phyloP scores from a whole-genome alignment of 495 filamentous ascomycete species.

The Hypoxylon lenormandii region DNA sequence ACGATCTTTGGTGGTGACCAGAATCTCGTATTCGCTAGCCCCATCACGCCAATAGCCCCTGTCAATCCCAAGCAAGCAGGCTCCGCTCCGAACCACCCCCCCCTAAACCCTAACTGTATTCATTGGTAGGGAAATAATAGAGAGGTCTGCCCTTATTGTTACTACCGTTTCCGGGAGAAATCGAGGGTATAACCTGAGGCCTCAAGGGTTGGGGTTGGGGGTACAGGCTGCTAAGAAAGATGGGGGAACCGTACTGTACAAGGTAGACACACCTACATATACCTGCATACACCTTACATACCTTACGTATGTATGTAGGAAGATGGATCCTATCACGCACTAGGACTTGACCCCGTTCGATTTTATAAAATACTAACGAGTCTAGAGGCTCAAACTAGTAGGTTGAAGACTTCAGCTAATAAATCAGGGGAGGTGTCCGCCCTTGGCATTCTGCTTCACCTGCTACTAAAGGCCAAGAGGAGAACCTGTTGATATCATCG shows the following conservation, averaged over 20 bases:
- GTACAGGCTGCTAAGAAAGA: conserved; percentile 11
- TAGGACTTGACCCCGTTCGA: background rate
- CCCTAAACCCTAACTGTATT: conserved; percentile 31
- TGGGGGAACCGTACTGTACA: conserved; percentile 4
- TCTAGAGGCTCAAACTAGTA: conserved; percentile 2
- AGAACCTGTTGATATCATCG: conserved; percentile 8
- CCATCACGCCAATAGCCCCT: conserved; percentile 48
- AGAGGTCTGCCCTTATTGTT: conserved; percentile 4
- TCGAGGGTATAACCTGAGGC: conserved; percentile 18
- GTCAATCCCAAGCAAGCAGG: conserved; percentile 41
- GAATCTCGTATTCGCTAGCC: conserved; percentile 51
- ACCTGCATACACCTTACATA: background rate
- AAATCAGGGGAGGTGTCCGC: conserved; percentile 12
- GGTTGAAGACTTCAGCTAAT: conserved; percentile 1
- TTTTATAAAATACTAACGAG: conserved; percentile 6
- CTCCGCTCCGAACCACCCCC: conserved; percentile 38
- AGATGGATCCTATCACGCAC: conserved; percentile 4
- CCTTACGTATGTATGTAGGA: background rate
- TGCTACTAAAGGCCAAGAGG: conserved; percentile 3
- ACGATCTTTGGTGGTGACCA: conserved; percentile 48
- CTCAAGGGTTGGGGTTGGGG: background rate
- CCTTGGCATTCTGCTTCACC: conserved; percentile 12
- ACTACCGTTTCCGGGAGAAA: conserved; percentile 26
- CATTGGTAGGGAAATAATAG: conserved; percentile 31
- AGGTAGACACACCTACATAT: conserved; percentile 5